phyloP scores from a whole-genome alignment of 2,329 filamentous ascomycete genomes.

The Paraphoma sp. region DNA sequence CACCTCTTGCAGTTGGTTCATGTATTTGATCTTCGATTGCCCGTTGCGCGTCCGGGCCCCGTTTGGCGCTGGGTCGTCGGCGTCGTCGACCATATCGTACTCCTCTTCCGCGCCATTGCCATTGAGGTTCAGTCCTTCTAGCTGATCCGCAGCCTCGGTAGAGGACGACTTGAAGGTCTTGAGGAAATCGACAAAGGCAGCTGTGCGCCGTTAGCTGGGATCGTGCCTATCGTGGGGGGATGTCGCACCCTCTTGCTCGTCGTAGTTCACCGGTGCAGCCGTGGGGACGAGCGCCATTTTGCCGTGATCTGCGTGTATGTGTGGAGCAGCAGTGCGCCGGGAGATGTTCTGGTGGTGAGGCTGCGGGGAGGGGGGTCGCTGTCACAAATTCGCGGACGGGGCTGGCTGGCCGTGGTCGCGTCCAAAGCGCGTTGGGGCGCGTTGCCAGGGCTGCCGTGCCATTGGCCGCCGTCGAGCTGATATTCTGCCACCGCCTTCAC shows the following conservation, averaged over 20 bases:
- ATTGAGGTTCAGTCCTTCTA: slow-evolving; percentile 84
- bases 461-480: slow-evolving; percentile 21
- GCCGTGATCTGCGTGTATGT: slow-evolving; percentile 14
- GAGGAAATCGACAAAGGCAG: slow-evolving; percentile 86
- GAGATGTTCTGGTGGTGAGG: slow-evolving; percentile 10
- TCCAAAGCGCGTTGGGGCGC: slow-evolving; percentile 26
- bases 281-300: slow-evolving; percentile 87
- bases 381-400: slow-evolving; percentile 31
- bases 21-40: slow-evolving; percentile 81
- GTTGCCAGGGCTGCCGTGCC: slow-evolving; percentile 11
- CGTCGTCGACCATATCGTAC: slow-evolving; percentile 90
- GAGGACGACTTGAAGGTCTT: slow-evolving; percentile 83
- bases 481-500: slow-evolving; percentile 33
- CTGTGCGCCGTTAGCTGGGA: slow-evolving; percentile 57
- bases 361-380: slow-evolving; percentile 23
- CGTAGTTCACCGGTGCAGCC: slow-evolving; percentile 83
- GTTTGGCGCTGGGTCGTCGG: slow-evolving; percentile 64
- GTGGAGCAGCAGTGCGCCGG: slow-evolving; percentile 12
- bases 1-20: slow-evolving; percentile 83
- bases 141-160: slow-evolving; percentile 76
- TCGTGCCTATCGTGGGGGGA: slow-evolving; percentile 16
- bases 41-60: slow-evolving; percentile 46
- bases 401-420: slow-evolving; percentile 11
- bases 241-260: slow-evolving; percentile 77
- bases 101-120: slow-evolving; percentile 88